Evolutionary conservation across 805 yeast genomes (phyloP), one percentile per base, ranked within the genome.

Genomic region (Saturnispora besseyi): DNA sequence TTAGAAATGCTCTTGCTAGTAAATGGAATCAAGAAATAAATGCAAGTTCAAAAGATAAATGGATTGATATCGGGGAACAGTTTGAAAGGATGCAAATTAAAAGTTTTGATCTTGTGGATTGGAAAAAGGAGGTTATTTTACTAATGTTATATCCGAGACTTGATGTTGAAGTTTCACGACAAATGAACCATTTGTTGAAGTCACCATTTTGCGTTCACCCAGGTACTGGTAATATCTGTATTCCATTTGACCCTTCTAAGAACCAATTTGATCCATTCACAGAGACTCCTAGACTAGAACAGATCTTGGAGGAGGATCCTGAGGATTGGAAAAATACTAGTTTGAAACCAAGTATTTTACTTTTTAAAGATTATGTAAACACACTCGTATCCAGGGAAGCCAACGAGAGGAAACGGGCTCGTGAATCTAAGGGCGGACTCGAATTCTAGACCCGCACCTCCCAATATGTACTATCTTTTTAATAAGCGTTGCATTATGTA

Each of bases 131-230:
- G 58, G 74, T 88, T 51, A 81, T 91, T 22, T 66, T 93, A 36
- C 82, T 80, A 53, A 83, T 85, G 53, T 68, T 88, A 71, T 91
- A 91, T 65, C 99, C 99, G 41, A 77, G 96, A 59, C 73, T 93
- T 53, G 99, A 93, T 77, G 81, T 86, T 45, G 95, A 90, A 65
- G 99, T 93, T 33, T 85, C 98, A 7, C 77, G 83, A 57, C 93
- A 86, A 63, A 74, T 90, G 60, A 87, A 82, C 68, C 99, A 93
- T 71, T 81, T 93, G 67, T 76, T 93, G 59, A 93, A 93, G 63
- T 86, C 97, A 1, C 99, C 99, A 15, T 93, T 93, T 64, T 91
- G 98, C 70, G 82, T 93, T 41, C 99, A 93, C 65, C 99, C 99
- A 2, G 82, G 88, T 2, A 93, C 99, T 0, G 96, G 96, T 7